phyloP scores from a whole-genome alignment of 768 basidiomycete genomes.

The Phylloporus sp. region DNA sequence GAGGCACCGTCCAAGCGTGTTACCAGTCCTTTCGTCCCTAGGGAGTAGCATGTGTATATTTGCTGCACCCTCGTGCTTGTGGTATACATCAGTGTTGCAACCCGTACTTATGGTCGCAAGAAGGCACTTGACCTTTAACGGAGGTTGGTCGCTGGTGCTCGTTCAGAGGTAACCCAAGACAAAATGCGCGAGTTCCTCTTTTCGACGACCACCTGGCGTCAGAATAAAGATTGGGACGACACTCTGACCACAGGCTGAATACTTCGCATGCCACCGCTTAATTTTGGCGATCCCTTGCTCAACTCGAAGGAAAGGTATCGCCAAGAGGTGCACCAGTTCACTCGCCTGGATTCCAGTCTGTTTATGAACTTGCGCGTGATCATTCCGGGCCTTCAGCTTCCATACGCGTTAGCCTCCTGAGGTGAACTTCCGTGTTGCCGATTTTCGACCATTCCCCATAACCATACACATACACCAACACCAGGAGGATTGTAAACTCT shows the following conservation, averaged over 20 bases:
- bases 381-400: too few species aligned
- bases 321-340: too few species aligned
- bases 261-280: background rate
- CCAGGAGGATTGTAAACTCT: too few species aligned
- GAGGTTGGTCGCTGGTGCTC: background rate
- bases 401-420: too few species aligned
- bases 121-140: background rate
- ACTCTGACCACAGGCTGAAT: background rate
- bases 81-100: constrained; percentile 1
- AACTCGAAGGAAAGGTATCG: background rate
- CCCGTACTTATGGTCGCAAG: background rate
- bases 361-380: too few species aligned
- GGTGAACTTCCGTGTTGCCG: too few species aligned
- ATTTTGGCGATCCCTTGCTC: background rate
- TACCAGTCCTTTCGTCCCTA: constrained; percentile 76
- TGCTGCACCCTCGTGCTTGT: background rate
- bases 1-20: constrained; percentile 67
- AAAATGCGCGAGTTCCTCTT: background rate
- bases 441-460: too few species aligned
- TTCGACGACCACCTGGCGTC: background rate
- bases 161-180: background rate
- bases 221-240: background rate
- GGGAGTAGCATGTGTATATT: constrained; percentile 40
- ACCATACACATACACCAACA: too few species aligned
- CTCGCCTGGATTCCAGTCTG: too few species aligned